Evolutionary conservation across 768 basidiomycete species (phyloP).

Genomic region (Pleurotus platypus): DNA sequence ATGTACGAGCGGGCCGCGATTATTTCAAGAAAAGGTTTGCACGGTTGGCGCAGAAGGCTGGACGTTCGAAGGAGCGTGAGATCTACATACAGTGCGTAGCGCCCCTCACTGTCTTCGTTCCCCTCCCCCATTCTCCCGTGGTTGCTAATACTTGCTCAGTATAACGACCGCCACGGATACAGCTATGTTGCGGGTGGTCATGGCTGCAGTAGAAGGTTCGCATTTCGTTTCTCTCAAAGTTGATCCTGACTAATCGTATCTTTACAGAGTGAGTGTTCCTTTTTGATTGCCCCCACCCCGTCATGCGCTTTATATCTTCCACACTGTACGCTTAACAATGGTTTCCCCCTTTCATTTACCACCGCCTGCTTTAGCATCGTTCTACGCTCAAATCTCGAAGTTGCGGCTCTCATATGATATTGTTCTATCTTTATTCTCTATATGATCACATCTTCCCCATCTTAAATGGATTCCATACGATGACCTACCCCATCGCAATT

Average conservation of each 20-base stretch:
- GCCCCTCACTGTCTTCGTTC: constrained; percentile 8
- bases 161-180: constrained; percentile 91
- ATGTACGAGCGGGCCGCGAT: constrained; percentile 73
- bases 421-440: constrained; percentile 10
- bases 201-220: constrained; percentile 94
- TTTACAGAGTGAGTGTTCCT: constrained; percentile 61
- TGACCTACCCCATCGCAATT: constrained; percentile 7
- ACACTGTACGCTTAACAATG: constrained; percentile 28
- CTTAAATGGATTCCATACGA: constrained; percentile 1
- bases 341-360: constrained; percentile 15
- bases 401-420: constrained; percentile 59
- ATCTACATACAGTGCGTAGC: constrained; percentile 86
- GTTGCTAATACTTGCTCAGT: constrained; percentile 33
- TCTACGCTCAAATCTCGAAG: constrained; percentile 61
- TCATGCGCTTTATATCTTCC: constrained; percentile 13
- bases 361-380: constrained; percentile 50
- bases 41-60: constrained; percentile 79
- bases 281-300: constrained; percentile 19
- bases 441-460: not conserved
- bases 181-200: constrained; percentile 82
- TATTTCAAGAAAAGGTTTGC: constrained; percentile 90
- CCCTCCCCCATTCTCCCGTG: not conserved
- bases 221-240: constrained; percentile 11
- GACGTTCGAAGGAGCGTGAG: constrained; percentile 80
- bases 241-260: constrained; percentile 14